Evolutionary conservation across 2,329 filamentous ascomycete species (phyloP).

Genomic region (Pleoardoris graminearum): DNA sequence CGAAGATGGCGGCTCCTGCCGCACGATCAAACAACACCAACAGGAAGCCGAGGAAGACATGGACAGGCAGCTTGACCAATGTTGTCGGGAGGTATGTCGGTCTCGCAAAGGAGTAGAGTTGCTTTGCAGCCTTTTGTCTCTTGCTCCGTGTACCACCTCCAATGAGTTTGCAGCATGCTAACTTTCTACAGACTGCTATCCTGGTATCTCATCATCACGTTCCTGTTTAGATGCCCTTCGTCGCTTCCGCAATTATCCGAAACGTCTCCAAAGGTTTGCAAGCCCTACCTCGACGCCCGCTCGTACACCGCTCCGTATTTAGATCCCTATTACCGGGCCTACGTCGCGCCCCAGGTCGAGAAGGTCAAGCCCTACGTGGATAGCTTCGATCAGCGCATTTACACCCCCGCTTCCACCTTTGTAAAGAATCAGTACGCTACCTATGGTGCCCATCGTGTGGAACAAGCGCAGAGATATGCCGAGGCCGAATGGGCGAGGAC

Average conservation of each 20-base stretch:
- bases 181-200: slow-evolving; percentile 62
- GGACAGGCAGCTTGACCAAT: slow-evolving; percentile 36
- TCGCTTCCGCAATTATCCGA: slow-evolving; percentile 68
- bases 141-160: background rate
- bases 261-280: slow-evolving; percentile 76
- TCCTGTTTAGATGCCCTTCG: slow-evolving; percentile 80
- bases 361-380: slow-evolving; percentile 72
- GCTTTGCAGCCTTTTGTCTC: background rate
- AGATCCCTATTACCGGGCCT: slow-evolving; percentile 81
- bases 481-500: slow-evolving; percentile 76
- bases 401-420: slow-evolving; percentile 69
- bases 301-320: slow-evolving; percentile 73
- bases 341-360: slow-evolving; percentile 82
- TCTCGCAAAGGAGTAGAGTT: background rate
- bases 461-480: slow-evolving; percentile 68
- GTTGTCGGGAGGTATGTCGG: slow-evolving; percentile 35
- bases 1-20: slow-evolving; percentile 24
- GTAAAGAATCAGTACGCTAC: slow-evolving; percentile 63
- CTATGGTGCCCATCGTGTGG: slow-evolving; percentile 74
- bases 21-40: slow-evolving; percentile 21
- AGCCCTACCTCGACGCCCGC: slow-evolving; percentile 71
- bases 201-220: slow-evolving; percentile 83
- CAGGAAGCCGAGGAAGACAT: slow-evolving; percentile 24
- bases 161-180: background rate
- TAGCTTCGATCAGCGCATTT: slow-evolving; percentile 61